phyloP scores from a whole-genome alignment of 169 alveolate genomes.

The Cryptosporidium sp. region DNA sequence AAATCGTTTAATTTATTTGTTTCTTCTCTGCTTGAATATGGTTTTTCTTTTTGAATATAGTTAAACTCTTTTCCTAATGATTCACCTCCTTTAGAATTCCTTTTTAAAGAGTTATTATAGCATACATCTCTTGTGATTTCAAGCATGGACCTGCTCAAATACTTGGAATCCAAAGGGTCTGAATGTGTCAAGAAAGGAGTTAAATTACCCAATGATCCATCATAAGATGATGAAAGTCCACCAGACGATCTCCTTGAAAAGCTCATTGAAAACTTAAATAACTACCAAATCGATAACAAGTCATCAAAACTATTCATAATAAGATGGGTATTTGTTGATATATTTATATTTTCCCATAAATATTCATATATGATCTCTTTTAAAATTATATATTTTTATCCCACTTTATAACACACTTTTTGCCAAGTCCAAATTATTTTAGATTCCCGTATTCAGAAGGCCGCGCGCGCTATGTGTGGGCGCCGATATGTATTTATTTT shows the following conservation, averaged over 20 bases:
- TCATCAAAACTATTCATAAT: slow-evolving; percentile 20
- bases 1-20: slow-evolving; percentile 1
- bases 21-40: background rate
- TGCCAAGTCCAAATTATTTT: slow-evolving; percentile 68
- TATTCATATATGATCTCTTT: slow-evolving; percentile 1
- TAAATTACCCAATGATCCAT: slow-evolving; percentile 71
- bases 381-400: background rate
- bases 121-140: slow-evolving; percentile 73
- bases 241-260: slow-evolving; percentile 75
- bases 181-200: slow-evolving; percentile 72
- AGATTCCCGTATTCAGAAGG: slow-evolving; percentile 43
- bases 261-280: slow-evolving; percentile 38
- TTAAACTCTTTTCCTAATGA: slow-evolving; percentile 47
- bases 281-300: background rate
- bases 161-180: slow-evolving; percentile 69
- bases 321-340: background rate
- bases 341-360: background rate
- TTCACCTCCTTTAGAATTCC: slow-evolving; percentile 20
- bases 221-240: slow-evolving; percentile 72
- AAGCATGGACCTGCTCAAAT: slow-evolving; percentile 73
- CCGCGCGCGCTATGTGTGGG: slow-evolving; percentile 56
- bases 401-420: slow-evolving; percentile 58
- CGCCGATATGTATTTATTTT: slow-evolving; percentile 18
- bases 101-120: slow-evolving; percentile 12
- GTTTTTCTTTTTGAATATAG: slow-evolving; percentile 28